Evolutionary conservation across 2,329 filamentous ascomycete species (phyloP).

Genomic region (Epichloe festucae): DNA sequence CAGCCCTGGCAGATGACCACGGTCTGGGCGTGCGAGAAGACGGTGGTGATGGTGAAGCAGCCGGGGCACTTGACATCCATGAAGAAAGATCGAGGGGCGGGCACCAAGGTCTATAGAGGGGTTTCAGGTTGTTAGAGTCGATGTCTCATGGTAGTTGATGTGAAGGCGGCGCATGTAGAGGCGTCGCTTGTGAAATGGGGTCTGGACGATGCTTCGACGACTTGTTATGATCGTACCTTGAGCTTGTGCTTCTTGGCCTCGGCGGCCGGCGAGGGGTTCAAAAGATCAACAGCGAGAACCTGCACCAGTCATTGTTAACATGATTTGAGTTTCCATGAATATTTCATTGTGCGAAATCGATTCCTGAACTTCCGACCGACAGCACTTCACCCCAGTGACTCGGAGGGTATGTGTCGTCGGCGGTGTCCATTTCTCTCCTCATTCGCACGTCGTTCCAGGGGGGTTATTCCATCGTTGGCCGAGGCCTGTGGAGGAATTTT

Average conservation of each 20-base stretch:
- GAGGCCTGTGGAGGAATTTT: slow-evolving; percentile 8
- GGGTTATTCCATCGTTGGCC: slow-evolving; percentile 10
- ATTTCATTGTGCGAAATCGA: neutral
- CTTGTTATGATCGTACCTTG: slow-evolving; percentile 55
- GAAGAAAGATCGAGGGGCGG: slow-evolving; percentile 97
- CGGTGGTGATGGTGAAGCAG: slow-evolving; percentile 99
- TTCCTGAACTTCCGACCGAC: slow-evolving; percentile 6
- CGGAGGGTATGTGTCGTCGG: slow-evolving; percentile 9
- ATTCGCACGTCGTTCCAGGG: slow-evolving; percentile 8
- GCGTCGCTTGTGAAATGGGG: slow-evolving; percentile 6
- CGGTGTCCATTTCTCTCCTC: neutral
- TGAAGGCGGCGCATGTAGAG: neutral
- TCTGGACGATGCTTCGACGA: slow-evolving; percentile 5
- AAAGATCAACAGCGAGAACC: slow-evolving; percentile 99
- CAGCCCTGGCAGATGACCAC: slow-evolving; percentile 99
- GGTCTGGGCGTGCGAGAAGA: slow-evolving; percentile 99
- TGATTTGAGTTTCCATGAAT: slow-evolving; percentile 7
- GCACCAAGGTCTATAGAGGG: slow-evolving; percentile 65
- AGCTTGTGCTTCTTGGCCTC: slow-evolving; percentile 99
- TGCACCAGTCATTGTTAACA: slow-evolving; percentile 41
- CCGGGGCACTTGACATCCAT: slow-evolving; percentile 99
- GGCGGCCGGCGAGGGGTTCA: slow-evolving; percentile 95
- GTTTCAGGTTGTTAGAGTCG: neutral
- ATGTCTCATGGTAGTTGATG: slow-evolving; percentile 1
- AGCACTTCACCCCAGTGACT: slow-evolving; percentile 9